Evolutionary conservation across 73 alveolate species (phyloP), one percentile per base, ranked within the genome.

Genomic region (Halteria grandinella): DNA sequence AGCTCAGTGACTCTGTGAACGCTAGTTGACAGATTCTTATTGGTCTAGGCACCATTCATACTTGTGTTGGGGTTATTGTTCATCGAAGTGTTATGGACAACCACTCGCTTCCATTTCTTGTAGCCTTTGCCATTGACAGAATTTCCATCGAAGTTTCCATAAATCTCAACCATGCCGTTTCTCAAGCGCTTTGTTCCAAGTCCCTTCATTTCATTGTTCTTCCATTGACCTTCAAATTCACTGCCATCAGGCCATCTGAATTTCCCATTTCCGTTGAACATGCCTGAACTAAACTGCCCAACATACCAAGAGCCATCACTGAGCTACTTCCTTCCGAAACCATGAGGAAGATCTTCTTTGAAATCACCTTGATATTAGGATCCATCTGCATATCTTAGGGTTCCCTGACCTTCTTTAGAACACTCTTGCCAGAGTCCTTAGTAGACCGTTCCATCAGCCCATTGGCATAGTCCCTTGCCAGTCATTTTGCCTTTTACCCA

Each of bases 361-460:
- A 75, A 75, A n/a, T 57, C 79, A 24, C 87, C 87, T 1, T 24
- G 2, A 25, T 58, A 75, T 1, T 18, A 14, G 5, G 77, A 44
- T 1, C 87, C 87, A 40, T 75, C 87, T 15, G 71, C 29, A 32
- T 59, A 59, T 10, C 33, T 21, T 15, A 75, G 54, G 36, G 40
- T 31, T 28, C 87, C 87, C 14, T 33, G 44, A 1, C 87, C 87
- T 24, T 62, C 77, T 29, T 59, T 75, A 21, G 36, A 53, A 24
- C 85, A 72, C 41, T 89, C 73, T 33, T 28, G 39, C 94, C 94
- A 89, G 50, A 49, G 72, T 11, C 96, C 96, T 29, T 58, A 57
- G 86, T 89, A 89, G 12, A 41, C 0, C 5, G 89, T 86, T 11
- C 96, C 96, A 86, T 89, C 92, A 10, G 85, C 81, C 96, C 96